Percentiles rank a stretch among this genome's conserved stretches.
Evolutionary conservation across 2,329 filamentous ascomycete genomes (phyloP).

Genomic region (Botrytis medusae): DNA sequence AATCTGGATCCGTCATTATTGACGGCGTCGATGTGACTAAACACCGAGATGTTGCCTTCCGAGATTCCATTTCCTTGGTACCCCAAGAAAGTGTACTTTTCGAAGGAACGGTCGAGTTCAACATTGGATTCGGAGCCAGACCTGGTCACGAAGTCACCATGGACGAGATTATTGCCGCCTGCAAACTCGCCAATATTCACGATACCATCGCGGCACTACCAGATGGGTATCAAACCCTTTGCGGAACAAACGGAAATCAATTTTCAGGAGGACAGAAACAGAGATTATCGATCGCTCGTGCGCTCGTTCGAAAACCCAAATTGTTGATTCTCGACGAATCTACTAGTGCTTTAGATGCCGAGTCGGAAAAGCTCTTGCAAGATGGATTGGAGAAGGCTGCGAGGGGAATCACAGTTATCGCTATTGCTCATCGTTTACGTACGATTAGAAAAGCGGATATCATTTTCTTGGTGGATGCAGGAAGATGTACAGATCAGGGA

Average conservation of each 20-base stretch:
- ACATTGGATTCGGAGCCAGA: conserved; percentile 54
- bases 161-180: conserved; percentile 65
- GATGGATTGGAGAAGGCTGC: conserved; percentile 61
- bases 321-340: conserved; percentile 79
- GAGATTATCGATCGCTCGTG: conserved; percentile 73
- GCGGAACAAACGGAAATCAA: conserved; percentile 68
- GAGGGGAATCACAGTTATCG: conserved; percentile 55
- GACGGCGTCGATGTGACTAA: conserved; percentile 46
- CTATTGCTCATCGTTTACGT: conserved; percentile 57
- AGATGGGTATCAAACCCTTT: conserved; percentile 63
- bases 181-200: conserved; percentile 63
- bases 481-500: conserved; percentile 52
- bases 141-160: conserved; percentile 53
- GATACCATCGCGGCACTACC: conserved; percentile 64
- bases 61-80: conserved; percentile 55
- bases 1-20: conserved; percentile 29
- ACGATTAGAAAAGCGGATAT: conserved; percentile 57
- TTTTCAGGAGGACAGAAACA: conserved; percentile 80
- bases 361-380: conserved; percentile 65
- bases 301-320: conserved; percentile 68
- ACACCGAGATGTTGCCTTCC: conserved; percentile 47
- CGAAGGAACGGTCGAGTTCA: conserved; percentile 56
- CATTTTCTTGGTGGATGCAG: conserved; percentile 58
- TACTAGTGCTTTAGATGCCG: conserved; percentile 73
- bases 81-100: conserved; percentile 60